A percentile compares a stretch with the other conserved stretches of the same genome.
These are phyloP conservation scores for Botryotinia convoluta DNA, from an alignment of 2,329 filamentous ascomycete species.

Conservation along the genomic window DNA sequence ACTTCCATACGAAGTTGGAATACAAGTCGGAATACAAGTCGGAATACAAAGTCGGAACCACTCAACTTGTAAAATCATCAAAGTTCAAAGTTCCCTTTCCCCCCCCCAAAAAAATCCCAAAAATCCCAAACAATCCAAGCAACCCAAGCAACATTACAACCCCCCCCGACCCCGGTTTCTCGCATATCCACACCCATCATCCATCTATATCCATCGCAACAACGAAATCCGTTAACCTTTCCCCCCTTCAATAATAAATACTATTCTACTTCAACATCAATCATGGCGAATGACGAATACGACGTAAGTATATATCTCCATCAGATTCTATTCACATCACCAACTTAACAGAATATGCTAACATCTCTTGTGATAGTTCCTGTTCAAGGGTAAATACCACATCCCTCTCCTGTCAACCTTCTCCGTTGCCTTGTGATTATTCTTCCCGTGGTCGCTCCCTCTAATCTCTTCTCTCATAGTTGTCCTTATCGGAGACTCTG, in stretches of 20 bases:
- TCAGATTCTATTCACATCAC: neutral
- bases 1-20: no score
- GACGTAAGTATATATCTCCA: conserved; percentile 67
- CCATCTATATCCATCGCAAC: conserved; percentile 20
- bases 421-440: conserved; percentile 31
- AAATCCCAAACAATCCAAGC: neutral
- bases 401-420: conserved; percentile 23
- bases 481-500: conserved; percentile 98
- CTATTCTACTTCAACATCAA: conserved; percentile 41
- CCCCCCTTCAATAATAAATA: conserved; percentile 24
- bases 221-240: conserved; percentile 18
- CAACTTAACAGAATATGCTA: conserved; percentile 32
- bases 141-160: neutral
- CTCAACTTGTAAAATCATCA: neutral
- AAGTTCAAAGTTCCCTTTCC: neutral
- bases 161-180: conserved; percentile 10
- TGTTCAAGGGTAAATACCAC: conserved; percentile 82
- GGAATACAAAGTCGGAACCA: neutral
- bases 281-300: conserved; percentile 99
- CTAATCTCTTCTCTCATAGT: conserved; percentile 53
- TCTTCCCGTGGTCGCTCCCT: conserved; percentile 37
- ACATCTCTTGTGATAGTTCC: conserved; percentile 63
- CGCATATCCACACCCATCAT: conserved; percentile 22
- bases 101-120: neutral
- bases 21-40: no score